Evolutionary conservation across 1,284 basidiomycete species (phyloP), one percentile per base, ranked within the genome.

Genomic region (Rhodofomes roseus): DNA sequence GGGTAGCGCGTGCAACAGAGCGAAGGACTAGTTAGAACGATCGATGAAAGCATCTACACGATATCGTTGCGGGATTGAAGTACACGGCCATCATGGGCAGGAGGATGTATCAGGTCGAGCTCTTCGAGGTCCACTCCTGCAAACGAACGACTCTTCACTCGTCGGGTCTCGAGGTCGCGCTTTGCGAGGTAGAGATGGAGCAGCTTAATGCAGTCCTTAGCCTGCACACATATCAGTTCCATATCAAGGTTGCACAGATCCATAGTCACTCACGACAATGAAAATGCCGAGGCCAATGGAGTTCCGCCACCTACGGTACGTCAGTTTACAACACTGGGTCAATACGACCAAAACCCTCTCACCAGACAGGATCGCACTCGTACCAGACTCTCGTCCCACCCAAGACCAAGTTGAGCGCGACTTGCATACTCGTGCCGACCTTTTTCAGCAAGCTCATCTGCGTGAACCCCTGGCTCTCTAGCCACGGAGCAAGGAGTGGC

Each of bases 341-440:
- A 3, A 27, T 44, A 53, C 31, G 55, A 8, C 27, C 20, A 31
- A 22, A 27, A 20, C 8, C n/a, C 12, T 39, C 78, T 56, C 57
- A 86, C 89, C 89, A 91, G 11, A 91, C 86, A 12, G 89, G 89
- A 70, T 91, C 89, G 52, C 80, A 78, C 61, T 84, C 82, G 7
- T 78, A 76, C 86, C 84, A 90, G 7, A 78, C 77, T 59, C 76
- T 77, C 14, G 83, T 82, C 22, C 85, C 86, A 18, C 81, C 78
- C 74, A 80, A 81, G 0, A 85, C 73, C 9, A 82, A 72, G 40
- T 79, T 75, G 61, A 82, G 61, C 1, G 78, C 75, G 43, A 81
- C 64, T 60, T 72, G 71, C 31, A 80, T 57, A 11, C 64, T 65
- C n/a, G 72, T 31, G 1, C 68, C 64, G 20, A 68, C 11, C 60